Evolutionary conservation across 1,284 basidiomycete species (phyloP), one percentile per base, ranked within the genome.

Genomic region (Cryptococcus sp.): DNA sequence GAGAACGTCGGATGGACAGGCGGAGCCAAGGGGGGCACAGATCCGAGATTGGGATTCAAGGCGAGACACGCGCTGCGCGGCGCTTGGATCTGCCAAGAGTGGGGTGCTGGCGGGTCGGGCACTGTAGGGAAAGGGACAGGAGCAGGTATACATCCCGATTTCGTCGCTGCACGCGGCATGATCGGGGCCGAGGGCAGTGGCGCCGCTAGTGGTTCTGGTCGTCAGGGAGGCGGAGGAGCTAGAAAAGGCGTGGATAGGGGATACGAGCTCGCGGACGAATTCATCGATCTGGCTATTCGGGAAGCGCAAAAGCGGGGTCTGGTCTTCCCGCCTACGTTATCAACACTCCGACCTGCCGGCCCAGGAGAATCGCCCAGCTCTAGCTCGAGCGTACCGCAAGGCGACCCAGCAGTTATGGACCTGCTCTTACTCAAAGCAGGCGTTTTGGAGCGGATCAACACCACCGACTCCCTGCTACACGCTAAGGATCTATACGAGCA

Each of bases 41-140:
- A 91, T 71, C 82, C 86, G 5, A 82, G 79, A 10, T 81, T 93
- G 2, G 88, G 89, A 0, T 83, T 84, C 69, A 82, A 80, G 69
- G 88, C 82, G 17, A 81, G 88, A 25, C 85, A 88, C 72, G 83
- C 84, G 19, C 79, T 90, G 0, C 85, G 90, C 41, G 83, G 83
- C 30, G 88, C 90, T 13, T 92, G 89, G 89, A 86, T 88, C 76
- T 85, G 85, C 5, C 83, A 86, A 65, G 81, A 88, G 66, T 89
- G 87, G 86, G 87, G 86, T 7, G 82, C 83, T 10, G 86, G 85
- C 8, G 78, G 81, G 16, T 50, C 58, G 5, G 60, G 63, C 2
- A 58, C 67, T 13, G 69, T 73, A 35, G 72, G 75, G 10, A 67
- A 57, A 20, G 25, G 30, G 43, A 42, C 52, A 41, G 15, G 54